A percentile compares a stretch with the other conserved stretches of the same genome.
Evolutionary conservation across 2,329 filamentous ascomycete genomes (phyloP).

Genomic region (Aspergillus versicolor): DNA sequence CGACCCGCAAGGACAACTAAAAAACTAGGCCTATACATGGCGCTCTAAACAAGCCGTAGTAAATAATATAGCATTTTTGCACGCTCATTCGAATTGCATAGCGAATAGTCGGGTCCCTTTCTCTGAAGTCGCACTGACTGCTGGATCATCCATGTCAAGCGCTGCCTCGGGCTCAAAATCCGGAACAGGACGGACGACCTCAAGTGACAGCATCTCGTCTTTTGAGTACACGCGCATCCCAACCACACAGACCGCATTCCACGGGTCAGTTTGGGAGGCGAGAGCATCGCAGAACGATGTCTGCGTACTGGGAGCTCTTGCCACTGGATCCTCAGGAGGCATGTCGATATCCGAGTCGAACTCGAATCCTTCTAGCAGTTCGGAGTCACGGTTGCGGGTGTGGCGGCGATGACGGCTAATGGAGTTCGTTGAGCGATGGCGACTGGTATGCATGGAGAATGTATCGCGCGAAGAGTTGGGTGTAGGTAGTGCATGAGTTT

Average conservation of each 20-base stretch:
- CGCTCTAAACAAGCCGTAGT: neutral
- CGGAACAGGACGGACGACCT: slow-evolving; percentile 49
- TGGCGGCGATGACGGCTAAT: slow-evolving; percentile 14
- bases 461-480: neutral
- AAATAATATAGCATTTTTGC: neutral
- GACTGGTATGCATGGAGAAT: neutral
- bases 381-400: slow-evolving; percentile 29
- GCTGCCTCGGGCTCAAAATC: slow-evolving; percentile 40
- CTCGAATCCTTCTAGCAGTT: slow-evolving; percentile 41
- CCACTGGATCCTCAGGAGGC: slow-evolving; percentile 29
- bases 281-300: slow-evolving; percentile 15
- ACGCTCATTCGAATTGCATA: slow-evolving; percentile 5
- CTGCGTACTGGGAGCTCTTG: slow-evolving; percentile 13
- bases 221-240: slow-evolving; percentile 59
- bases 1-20: neutral
- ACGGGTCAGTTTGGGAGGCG: slow-evolving; percentile 42
- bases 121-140: slow-evolving; percentile 32
- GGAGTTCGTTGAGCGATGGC: slow-evolving; percentile 10
- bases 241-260: slow-evolving; percentile 62
- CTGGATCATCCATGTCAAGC: slow-evolving; percentile 45
- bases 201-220: slow-evolving; percentile 50
- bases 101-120: slow-evolving; percentile 15
- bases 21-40: neutral
- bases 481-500: slow-evolving; percentile 14
- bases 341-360: slow-evolving; percentile 46